Base-by-base conservation (phyloP, 257 asterid genomes). In the Leonotis leonurus region DNA sequence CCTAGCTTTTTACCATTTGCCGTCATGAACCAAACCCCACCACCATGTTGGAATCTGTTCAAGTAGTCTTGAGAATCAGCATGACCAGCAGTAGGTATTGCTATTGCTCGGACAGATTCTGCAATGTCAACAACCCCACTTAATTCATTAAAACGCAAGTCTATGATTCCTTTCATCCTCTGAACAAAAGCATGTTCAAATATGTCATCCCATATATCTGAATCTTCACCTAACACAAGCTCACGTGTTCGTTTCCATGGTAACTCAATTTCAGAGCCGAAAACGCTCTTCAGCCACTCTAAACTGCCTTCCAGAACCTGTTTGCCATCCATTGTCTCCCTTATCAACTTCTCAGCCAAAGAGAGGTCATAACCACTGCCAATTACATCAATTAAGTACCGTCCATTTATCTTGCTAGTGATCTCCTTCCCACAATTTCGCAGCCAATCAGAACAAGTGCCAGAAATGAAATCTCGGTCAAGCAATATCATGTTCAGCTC, bases 211-310 rank as follows among this genome's bases (percentile, higher is more conserved):
- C 99, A 93, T 41, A 93, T 83, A 70, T 93, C 96, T 0, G 97
- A 93, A 48, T 93, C 99, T 73, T 83, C 96, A 8, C 97, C 99
- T 65, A 93, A 65, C 46, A 93, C 99, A 76, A 93, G 96, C 80
- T 93, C 99, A 1, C 85, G 87, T 2, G 86, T 89, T 64, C 97
- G 75, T 73, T 87, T 93, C 99, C 99, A 93, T 5, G 99, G 99
- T 71, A 87, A 78, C 77, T 93, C 97, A 76, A 89, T 78, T 69
- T 93, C 97, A 46, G 99, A 93, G 70, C 99, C 99, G 75, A 93
- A 93, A 62, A 89, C 99, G 74, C 89, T 85, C 82, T 80, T 89
- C 71, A 93, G 89, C 99, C 97, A 93, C 79, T 89, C 99, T 70
- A 93, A 78, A 73, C 99, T 93, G 54, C 97, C 96, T 75, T 85